phyloP scores from a whole-genome alignment of 2,329 filamentous ascomycete species.

The Blumeria hordei region DNA sequence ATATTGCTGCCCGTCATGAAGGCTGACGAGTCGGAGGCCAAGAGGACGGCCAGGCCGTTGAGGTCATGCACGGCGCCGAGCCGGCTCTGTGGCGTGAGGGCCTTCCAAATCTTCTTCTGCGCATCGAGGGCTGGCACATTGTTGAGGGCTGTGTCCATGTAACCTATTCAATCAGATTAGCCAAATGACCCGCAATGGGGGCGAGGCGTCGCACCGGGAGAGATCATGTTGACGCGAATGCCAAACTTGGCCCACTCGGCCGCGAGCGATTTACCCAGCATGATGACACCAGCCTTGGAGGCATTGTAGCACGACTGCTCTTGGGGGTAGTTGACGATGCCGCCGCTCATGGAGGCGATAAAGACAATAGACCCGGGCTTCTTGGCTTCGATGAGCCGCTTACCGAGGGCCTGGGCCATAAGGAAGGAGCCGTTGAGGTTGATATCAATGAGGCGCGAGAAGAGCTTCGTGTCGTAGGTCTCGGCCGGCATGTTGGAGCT shows the following conservation, averaged over 20 bases:
- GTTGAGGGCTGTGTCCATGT: constrained; percentile 71
- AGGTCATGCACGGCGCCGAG: constrained; percentile 52
- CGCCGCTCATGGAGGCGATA: constrained; percentile 59
- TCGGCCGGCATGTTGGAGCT: constrained; percentile 63
- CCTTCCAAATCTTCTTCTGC: constrained; percentile 63
- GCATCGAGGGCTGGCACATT: constrained; percentile 53
- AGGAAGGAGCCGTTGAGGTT: constrained; percentile 63
- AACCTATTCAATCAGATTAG: constrained; percentile 19
- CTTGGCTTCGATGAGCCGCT: constrained; percentile 46
- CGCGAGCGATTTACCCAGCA: constrained; percentile 57
- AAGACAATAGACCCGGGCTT: constrained; percentile 52
- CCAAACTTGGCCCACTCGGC: constrained; percentile 65
- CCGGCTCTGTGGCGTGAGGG: constrained; percentile 47
- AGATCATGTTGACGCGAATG: constrained; percentile 68
- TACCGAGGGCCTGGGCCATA: constrained; percentile 47
- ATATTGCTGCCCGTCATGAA: constrained; percentile 60
- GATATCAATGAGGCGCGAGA: constrained; percentile 58
- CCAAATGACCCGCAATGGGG: neutral
- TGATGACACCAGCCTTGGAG: constrained; percentile 57
- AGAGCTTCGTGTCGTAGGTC: constrained; percentile 51
- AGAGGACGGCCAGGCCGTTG: constrained; percentile 53
- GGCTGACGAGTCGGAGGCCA: constrained; percentile 44
- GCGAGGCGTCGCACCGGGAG: constrained; percentile 23
- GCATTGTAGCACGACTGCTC: constrained; percentile 68
- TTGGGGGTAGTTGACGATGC: constrained; percentile 69